phyloP scores from a whole-genome alignment of 2,329 filamentous ascomycete species.

The Exophiala mesophila region DNA sequence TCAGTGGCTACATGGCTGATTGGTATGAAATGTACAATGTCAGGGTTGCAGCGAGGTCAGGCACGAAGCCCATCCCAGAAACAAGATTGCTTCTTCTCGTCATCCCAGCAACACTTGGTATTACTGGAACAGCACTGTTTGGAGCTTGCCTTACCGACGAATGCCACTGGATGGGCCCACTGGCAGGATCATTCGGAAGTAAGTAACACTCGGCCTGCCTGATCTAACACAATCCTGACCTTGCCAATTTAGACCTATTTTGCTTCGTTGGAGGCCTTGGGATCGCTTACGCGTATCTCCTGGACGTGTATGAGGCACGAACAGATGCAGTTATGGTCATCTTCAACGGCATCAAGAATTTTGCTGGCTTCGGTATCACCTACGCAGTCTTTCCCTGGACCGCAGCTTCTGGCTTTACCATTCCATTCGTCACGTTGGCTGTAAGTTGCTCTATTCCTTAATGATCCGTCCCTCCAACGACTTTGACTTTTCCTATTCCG shows the following conservation, averaged over 20 bases:
- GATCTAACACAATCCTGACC: no score
- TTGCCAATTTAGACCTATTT: conserved; percentile 4
- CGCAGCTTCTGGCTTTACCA: neutral
- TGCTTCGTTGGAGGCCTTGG: neutral
- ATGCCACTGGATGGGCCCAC: conserved; percentile 3
- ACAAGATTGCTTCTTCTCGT: no score
- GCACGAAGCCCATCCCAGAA: no score
- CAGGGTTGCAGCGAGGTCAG: no score
- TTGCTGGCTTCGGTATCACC: conserved; percentile 3
- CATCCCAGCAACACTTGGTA: no score
- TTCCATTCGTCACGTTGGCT: conserved; percentile 1
- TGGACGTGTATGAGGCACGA: conserved; percentile 6
- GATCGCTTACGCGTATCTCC: conserved; percentile 1
- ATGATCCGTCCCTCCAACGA: no score
- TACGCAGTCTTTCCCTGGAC: conserved; percentile 7
- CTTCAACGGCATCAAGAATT: conserved; percentile 6
- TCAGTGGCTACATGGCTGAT: no score
- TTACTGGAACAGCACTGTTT: conserved; percentile 2
- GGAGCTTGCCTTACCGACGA: conserved; percentile 1
- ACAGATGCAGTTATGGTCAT: conserved; percentile 4
- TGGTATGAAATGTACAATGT: no score
- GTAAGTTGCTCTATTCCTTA: no score
- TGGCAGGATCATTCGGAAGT: conserved; percentile 3
- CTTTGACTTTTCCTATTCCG: no score
- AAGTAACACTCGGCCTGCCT: neutral